Base-by-base conservation (phyloP, 2,329 filamentous ascomycete genomes). In the Lasiodiplodia theobromae region DNA sequence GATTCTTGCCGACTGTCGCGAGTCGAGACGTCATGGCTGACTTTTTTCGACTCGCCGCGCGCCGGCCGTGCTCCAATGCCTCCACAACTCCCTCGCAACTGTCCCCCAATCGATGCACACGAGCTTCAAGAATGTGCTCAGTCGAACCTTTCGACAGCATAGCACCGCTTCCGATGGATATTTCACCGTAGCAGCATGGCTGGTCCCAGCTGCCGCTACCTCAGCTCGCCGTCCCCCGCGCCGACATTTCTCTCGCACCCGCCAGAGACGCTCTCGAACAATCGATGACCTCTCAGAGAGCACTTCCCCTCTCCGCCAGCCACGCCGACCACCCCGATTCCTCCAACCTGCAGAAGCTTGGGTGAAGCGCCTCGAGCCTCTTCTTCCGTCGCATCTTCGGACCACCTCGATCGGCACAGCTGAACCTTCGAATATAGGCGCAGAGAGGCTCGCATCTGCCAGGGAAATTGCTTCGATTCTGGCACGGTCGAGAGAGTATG, bases 41-140 rank as follows among this genome's bases (percentile, higher is more conserved):
- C 57, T 44, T 68, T 68, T 63, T 63, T 34, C 44, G n/a, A 64
- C 44, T 47, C 60, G 56, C 56, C 34, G 37, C 47, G 21, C 12
- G 31, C 56, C 54, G 4, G 8, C 54, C 31, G 40, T 37, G 56
- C 66, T 58, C 25, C 66, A n/a, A 53, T 58, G 66, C 57, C 21
- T 38, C 21, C 63, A n/a, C 63, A 23, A 11, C 66, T 31, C 49
- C 23, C 37, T 53, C 47, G 56, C 58, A 25, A 12, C 54, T 51
- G n/a, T n/a, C n/a, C 71, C 70, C 21, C 62, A 21, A 54, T 76
- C 77, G 76, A 80, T 80, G 78, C 77, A 79, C 72, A 73, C 73
- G 71, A 79, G 77, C 70, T 74, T 78, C 71, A 74, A 77, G 72
- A 78, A 73, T 73, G 76, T 74, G 72, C 74, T 79, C 66, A 71